phyloP scores from a whole-genome alignment of 495 filamentous ascomycete genomes.

The Trichoderma orchidacearum region DNA sequence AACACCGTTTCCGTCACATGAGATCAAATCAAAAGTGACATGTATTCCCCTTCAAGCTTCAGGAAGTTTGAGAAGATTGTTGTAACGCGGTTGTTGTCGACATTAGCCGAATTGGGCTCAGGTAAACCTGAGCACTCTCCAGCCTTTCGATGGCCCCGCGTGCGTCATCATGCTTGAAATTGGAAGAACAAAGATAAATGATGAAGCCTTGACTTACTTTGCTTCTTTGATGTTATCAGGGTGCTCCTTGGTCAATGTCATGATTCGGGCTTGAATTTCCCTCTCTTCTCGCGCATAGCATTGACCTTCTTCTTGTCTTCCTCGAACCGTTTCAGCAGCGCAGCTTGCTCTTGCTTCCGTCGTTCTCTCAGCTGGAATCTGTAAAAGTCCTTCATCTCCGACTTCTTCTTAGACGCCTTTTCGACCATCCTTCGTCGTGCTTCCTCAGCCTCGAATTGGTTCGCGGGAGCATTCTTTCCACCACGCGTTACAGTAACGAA shows the following conservation, averaged over 20 bases:
- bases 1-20: background rate
- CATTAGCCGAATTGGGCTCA: conserved; percentile 12
- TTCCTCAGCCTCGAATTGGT: conserved; percentile 60
- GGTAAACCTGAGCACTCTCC: conserved; percentile 12
- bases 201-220: background rate
- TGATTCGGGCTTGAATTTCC: conserved; percentile 40
- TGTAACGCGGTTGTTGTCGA: conserved; percentile 34
- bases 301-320: conserved; percentile 47
- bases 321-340: conserved; percentile 52
- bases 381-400: conserved; percentile 70
- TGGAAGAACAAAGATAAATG: background rate
- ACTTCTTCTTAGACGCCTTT: conserved; percentile 47
- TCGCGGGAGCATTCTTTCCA: conserved; percentile 56
- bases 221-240: background rate
- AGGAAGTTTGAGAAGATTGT: conserved; percentile 39
- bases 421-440: conserved; percentile 62
- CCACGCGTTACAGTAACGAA: conserved; percentile 86
- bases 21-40: background rate
- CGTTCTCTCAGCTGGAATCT: conserved; percentile 85
- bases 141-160: conserved; percentile 38
- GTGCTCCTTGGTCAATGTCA: conserved; percentile 11
- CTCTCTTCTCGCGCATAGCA: conserved; percentile 44
- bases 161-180: conserved; percentile 33
- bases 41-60: conserved; percentile 8
- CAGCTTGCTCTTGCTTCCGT: conserved; percentile 66